Evolutionary conservation across 225 moss, liverwort and hornwort species (phyloP), one percentile per base, ranked within the genome.

Genomic region (Asterella californica): DNA sequence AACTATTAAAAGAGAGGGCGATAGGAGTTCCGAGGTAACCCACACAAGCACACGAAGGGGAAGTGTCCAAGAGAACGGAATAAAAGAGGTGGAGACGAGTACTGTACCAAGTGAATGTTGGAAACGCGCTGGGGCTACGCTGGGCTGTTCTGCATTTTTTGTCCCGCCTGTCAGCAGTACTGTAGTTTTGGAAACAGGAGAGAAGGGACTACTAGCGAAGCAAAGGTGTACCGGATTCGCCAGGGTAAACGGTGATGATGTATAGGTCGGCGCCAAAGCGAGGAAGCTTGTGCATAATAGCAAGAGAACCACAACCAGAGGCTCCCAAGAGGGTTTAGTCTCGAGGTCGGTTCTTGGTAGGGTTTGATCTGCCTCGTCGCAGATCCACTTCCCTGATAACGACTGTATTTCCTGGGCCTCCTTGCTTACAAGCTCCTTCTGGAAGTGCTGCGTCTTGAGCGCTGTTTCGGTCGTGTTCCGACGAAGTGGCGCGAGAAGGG

Each of bases 301-400:
- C 27, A n/a, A 55, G 75, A 75, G 75, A 57, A 55, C 48, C 55
- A 75, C 33, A 57, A 75, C 32, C 36, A 36, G 54, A 55, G 21
- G 54, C 27, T 15, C 55, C 48, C 27, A 21, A 54, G 55, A 57
- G 55, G 55, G 75, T 75, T 75, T 36, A 48, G 55, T 75, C 54
- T 75, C 75, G 55, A 24, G 75, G 55, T 57, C 0, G 30, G 11
- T 74, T 75, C 75, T 75, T 55, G 75, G 75, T 75, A 75, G 75
- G 75, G 75, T 75, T 75, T 57, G 75, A 75, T 55, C 24, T 36
- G 52, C 32, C 53, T 45, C n/a, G 47, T 32, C 9, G 17, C 30
- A 65, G 69, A 70, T 37, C 37, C 69, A 22, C 10, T 70, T 4
- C 11, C 10, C 69, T 54, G 17, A 17, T 48, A 18, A 6, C 47